Percentiles rank a stretch among this genome's conserved stretches.
Evolutionary conservation across 768 basidiomycete genomes (phyloP).

Genomic region (Tricholoma saponaceum): DNA sequence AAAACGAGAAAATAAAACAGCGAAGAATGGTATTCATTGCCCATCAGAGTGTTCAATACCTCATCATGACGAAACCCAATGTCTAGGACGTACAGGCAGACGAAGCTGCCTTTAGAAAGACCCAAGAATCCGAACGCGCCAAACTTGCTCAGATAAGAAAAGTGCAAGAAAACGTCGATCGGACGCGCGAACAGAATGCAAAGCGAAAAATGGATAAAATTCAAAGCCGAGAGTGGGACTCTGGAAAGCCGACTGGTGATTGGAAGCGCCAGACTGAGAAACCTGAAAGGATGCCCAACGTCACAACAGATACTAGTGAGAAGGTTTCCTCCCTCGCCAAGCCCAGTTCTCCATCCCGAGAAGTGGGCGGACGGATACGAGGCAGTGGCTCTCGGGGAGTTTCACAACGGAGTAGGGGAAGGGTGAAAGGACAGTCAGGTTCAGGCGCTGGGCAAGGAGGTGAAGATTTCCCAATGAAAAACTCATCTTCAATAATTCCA

Average conservation of each 20-base stretch:
- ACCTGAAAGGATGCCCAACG: slow-evolving; percentile 8
- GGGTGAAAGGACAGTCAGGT: slow-evolving; percentile 35
- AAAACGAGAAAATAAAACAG: slow-evolving; percentile 67
- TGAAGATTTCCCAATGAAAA: neutral
- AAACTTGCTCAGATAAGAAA: slow-evolving; percentile 56
- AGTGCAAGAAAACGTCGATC: slow-evolving; percentile 66
- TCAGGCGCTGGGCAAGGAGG: neutral
- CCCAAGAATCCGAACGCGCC: slow-evolving; percentile 58
- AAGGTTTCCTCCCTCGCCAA: slow-evolving; percentile 1
- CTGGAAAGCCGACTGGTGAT: slow-evolving; percentile 49
- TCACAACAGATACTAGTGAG: slow-evolving; percentile 7
- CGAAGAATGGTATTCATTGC: slow-evolving; percentile 41
- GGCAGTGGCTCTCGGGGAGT: slow-evolving; percentile 26
- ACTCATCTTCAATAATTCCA: neutral
- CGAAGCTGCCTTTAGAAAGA: slow-evolving; percentile 72
- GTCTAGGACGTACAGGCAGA: slow-evolving; percentile 71
- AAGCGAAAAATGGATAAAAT: slow-evolving; percentile 80
- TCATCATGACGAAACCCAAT: neutral
- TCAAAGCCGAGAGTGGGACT: slow-evolving; percentile 80
- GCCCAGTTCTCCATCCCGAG: slow-evolving; percentile 10
- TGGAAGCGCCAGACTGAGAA: slow-evolving; percentile 24
- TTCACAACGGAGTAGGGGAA: slow-evolving; percentile 22
- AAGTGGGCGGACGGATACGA: slow-evolving; percentile 23
- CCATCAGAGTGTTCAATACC: neutral
- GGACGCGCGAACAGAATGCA: slow-evolving; percentile 74